Evolutionary conservation across 352 stramenopile genomes (phyloP).

Genomic region (Chrysophaeum taylorii): DNA sequence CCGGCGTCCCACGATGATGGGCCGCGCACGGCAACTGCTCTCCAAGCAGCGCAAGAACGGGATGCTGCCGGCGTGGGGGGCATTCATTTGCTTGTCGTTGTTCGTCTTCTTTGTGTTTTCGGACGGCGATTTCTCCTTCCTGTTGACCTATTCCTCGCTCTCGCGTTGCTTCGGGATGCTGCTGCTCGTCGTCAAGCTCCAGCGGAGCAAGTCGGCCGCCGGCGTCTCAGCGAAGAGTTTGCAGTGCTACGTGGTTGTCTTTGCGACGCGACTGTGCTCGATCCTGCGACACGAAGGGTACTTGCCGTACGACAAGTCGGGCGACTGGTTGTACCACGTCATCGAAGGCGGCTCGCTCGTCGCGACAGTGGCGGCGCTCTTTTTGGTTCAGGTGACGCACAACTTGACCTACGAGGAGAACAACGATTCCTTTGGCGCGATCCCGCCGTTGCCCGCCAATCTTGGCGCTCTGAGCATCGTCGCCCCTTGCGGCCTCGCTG

Average conservation of each 20-base stretch:
- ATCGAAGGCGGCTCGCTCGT: constrained; percentile 78
- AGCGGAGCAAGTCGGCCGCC: constrained; percentile 18
- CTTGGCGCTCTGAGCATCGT: no score
- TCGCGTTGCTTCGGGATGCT: constrained; percentile 54
- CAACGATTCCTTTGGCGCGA: constrained; percentile 86
- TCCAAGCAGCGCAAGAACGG: constrained; percentile 49
- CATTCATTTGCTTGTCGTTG: constrained; percentile 81
- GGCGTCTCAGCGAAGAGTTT: constrained; percentile 91
- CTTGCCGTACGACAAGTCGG: constrained; percentile 77
- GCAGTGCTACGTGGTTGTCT: constrained; percentile 89
- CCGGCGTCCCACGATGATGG: constrained; percentile 10
- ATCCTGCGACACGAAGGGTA: constrained; percentile 96
- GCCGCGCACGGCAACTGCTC: constrained; percentile 32
- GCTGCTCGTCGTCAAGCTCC: constrained; percentile 81
- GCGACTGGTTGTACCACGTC: constrained; percentile 94
- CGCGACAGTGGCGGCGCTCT: constrained; percentile 70
- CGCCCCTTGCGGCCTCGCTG: no score
- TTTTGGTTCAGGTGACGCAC: constrained; percentile 78
- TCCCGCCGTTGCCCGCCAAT: constrained; percentile 43
- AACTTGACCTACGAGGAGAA: constrained; percentile 88
- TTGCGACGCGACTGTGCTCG: constrained; percentile 87
- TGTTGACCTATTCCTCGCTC: constrained; percentile 73
- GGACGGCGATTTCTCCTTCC: constrained; percentile 95
- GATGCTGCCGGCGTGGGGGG: constrained; percentile 82
- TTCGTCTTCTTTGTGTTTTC: constrained; percentile 92